phyloP scores from a whole-genome alignment of 2,329 filamentous ascomycete species.

The Zymoseptoria brevis region DNA sequence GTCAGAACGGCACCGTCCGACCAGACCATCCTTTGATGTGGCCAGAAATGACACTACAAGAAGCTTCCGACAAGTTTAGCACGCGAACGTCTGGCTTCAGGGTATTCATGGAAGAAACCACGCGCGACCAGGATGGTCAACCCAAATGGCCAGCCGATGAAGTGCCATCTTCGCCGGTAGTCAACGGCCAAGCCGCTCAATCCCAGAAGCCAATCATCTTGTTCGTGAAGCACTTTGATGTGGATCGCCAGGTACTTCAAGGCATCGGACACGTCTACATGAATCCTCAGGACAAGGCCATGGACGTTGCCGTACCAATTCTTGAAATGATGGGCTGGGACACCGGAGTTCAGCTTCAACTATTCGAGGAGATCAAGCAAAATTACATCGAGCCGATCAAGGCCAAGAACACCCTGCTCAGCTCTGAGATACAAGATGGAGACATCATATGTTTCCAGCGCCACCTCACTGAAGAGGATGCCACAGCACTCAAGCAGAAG shows the following conservation, averaged over 20 bases:
- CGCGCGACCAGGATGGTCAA: constrained; percentile 61
- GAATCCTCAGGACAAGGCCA: constrained; percentile 76
- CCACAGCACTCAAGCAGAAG: constrained; percentile 18
- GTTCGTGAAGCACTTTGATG: constrained; percentile 88
- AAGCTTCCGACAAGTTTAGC: constrained; percentile 60
- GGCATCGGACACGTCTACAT: constrained; percentile 83
- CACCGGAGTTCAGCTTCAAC: constrained; percentile 57
- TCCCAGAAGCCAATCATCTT: constrained; percentile 59
- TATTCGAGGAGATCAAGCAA: constrained; percentile 97
- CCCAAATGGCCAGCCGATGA: constrained; percentile 62
- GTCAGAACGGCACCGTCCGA: constrained; percentile 91
- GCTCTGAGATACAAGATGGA: constrained; percentile 91
- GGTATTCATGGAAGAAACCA: constrained; percentile 76
- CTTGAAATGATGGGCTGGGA: constrained; percentile 80
- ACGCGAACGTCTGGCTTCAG: constrained; percentile 63
- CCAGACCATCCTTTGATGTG: constrained; percentile 83
- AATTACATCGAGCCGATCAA: constrained; percentile 96
- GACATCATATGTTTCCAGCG: constrained; percentile 95
- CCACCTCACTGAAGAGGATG: constrained; percentile 39
- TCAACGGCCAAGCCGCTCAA: constrained; percentile 35
- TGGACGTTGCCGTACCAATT: constrained; percentile 72
- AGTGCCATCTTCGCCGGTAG: constrained; percentile 35
- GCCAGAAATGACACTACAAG: constrained; percentile 56
- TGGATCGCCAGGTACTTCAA: constrained; percentile 62
- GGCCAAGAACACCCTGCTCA: constrained; percentile 70